Evolutionary conservation across 257 asterid genomes (phyloP).

Genomic region (Solanum gracilifrons): DNA sequence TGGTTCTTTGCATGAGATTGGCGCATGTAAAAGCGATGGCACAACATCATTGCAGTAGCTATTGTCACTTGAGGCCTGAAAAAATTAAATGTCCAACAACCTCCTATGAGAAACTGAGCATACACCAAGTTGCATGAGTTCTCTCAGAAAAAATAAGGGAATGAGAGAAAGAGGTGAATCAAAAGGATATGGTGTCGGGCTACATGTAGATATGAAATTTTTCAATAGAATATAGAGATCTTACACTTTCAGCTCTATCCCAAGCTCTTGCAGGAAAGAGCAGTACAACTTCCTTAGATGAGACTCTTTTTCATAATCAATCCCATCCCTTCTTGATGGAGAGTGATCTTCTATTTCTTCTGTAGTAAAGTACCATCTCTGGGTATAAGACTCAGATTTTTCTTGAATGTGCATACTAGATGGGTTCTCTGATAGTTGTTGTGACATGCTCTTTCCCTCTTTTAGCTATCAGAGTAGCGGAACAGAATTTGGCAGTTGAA

Average conservation of each 20-base stretch:
- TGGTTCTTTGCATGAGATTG: slow-evolving; percentile 59
- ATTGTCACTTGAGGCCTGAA: slow-evolving; percentile 56
- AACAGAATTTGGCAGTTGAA: not conserved
- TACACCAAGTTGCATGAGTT: not conserved
- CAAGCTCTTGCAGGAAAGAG: slow-evolving; percentile 42
- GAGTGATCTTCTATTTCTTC: slow-evolving; percentile 43
- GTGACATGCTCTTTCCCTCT: slow-evolving; percentile 31
- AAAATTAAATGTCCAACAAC: not conserved
- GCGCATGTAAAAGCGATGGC: slow-evolving; percentile 56
- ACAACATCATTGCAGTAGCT: slow-evolving; percentile 42
- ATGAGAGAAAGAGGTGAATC: not conserved
- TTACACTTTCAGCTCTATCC: slow-evolving; percentile 52
- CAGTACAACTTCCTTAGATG: slow-evolving; percentile 36
- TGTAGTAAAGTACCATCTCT: slow-evolving; percentile 40
- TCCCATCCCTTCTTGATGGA: slow-evolving; percentile 58
- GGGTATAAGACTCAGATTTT: slow-evolving; percentile 5
- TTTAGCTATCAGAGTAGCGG: slow-evolving; percentile 5
- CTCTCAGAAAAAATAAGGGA: not conserved
- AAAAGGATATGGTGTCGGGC: not conserved
- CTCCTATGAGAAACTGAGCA: not conserved
- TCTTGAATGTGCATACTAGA: slow-evolving; percentile 4
- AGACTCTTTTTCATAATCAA: slow-evolving; percentile 26
- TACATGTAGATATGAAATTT: not conserved
- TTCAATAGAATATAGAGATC: slow-evolving; percentile 4
- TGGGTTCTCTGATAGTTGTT: slow-evolving; percentile 17